Base-by-base conservation (phyloP, 2,329 filamentous ascomycete genomes). In the Exophiala oligosperma region DNA sequence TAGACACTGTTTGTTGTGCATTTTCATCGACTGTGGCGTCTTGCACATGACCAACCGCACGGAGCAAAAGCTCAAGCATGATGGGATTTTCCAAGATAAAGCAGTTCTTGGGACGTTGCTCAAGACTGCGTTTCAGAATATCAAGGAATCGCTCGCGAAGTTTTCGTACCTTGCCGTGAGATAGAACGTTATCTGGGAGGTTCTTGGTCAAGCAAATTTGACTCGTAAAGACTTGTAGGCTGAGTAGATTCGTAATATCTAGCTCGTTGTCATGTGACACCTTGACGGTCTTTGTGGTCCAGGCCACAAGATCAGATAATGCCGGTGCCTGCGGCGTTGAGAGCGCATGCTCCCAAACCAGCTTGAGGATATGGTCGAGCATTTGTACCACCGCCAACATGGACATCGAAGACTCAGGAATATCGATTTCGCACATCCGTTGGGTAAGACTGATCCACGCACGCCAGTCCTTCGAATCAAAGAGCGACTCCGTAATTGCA, bases 391-490 rank as follows among this genome's bases (percentile, higher is more conserved):
- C 46, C 3, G 32, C 29, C 43, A 56, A n/a, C n/a, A 44, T 49
- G 14, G 52, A 51, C n/a, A 26, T 29, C 37, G 48, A 29, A 11
- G 23, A 46, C 35, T 9, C 26, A 6, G 14, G 29, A 35, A 21
- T 21, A 32, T 24, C 24, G 43, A 14, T 14, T 11, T 24, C 52
- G 5, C 4, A 51, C 26, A 43, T 11, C 28, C 32, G 32, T 24
- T 50, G 21, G 4, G 55, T 54, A 23, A 60, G 23, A 14, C 49
- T 35, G 21, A 52, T 24, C 61, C 61, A 63, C 7, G 17, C 24
- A 5, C n/a, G 47, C 58, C 58, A 63, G 28, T 60, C 51, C 37
- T 52, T 56, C 38, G 24, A 38, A 32, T 58, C 47, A 26, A 61
- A 54, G 8, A 48, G 38, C 43, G 23, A 35, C 49, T 51, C 7